A percentile compares a stretch with the other conserved stretches of the same genome.
Conservation (phyloP, 306 rosid genomes). For the Alnus rubra region DNA sequence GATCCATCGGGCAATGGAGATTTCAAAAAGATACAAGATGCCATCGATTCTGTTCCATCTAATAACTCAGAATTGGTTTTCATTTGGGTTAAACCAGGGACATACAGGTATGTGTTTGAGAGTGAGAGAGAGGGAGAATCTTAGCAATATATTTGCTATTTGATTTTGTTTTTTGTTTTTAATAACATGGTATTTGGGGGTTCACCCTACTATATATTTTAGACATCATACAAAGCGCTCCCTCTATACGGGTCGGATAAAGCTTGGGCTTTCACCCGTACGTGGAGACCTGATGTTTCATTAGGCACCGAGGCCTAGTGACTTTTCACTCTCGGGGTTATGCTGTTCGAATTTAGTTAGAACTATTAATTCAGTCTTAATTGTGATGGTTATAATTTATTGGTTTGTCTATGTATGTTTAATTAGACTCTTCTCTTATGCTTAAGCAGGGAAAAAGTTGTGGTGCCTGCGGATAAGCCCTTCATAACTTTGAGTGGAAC, state of each 20-base stretch:
- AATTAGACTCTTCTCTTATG: background rate
- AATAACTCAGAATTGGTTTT: conserved; percentile 43
- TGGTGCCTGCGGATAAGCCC: conserved; percentile 47
- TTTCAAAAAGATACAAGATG: conserved; percentile 47
- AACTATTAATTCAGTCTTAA: background rate
- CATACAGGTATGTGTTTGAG: conserved; percentile 17
- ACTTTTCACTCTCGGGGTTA: too few species aligned
- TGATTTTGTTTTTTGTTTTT: background rate
- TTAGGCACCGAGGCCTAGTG: too few species aligned
- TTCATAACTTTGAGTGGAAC: conserved; percentile 52
- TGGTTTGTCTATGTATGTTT: background rate
- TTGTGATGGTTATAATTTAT: background rate
- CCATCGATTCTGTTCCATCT: conserved; percentile 46
- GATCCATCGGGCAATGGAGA: conserved; percentile 47
- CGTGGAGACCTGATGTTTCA: too few species aligned
- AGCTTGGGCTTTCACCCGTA: too few species aligned
- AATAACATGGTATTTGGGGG: too few species aligned
- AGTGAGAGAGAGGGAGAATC: too few species aligned
- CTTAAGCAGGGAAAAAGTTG: conserved; percentile 34
- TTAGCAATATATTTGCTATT: background rate
- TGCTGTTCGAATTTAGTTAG: background rate
- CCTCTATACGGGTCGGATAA: too few species aligned
- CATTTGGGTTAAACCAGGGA: conserved; percentile 38
- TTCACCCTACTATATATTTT: too few species aligned
- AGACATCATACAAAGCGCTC: too few species aligned